Conservation (phyloP, 768 basidiomycete genomes). For the Scleroderma citrinum region DNA sequence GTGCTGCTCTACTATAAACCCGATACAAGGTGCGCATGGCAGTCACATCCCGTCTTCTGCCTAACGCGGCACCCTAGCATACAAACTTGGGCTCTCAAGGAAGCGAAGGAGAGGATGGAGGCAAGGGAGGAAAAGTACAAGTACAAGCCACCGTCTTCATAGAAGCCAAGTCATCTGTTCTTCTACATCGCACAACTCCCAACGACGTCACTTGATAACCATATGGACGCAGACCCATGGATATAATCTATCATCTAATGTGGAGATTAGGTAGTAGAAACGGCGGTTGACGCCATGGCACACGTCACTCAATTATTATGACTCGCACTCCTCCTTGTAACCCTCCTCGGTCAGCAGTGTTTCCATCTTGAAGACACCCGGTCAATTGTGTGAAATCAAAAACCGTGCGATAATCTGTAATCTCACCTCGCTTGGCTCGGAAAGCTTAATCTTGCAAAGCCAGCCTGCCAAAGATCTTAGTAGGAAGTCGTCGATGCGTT, state of each 20-base stretch:
- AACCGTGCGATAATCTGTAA: background rate
- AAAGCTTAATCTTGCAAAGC: constrained; percentile 90
- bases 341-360: constrained; percentile 64
- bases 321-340: constrained; percentile 61
- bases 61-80: constrained; percentile 45
- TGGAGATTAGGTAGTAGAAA: background rate
- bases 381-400: background rate
- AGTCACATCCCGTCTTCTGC: constrained; percentile 1
- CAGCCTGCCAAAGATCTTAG: constrained; percentile 53
- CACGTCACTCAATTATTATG: constrained; percentile 15
- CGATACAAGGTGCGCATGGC: constrained; percentile 69
- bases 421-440: constrained; percentile 69
- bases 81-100: constrained; percentile 86
- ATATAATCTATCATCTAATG: background rate
- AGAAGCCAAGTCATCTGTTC: background rate
- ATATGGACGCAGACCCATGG: background rate
- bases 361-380: constrained; percentile 45
- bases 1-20: constrained; percentile 89
- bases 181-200: background rate
- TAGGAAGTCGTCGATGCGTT: background rate
- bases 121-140: constrained; percentile 87
- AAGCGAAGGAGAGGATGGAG: constrained; percentile 88
- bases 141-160: constrained; percentile 54
- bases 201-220: background rate
- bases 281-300: constrained; percentile 22